Evolutionary conservation across 2,329 filamentous ascomycete species (phyloP), one percentile per base, ranked within the genome.

Genomic region (Neoarthrinium moseri): DNA sequence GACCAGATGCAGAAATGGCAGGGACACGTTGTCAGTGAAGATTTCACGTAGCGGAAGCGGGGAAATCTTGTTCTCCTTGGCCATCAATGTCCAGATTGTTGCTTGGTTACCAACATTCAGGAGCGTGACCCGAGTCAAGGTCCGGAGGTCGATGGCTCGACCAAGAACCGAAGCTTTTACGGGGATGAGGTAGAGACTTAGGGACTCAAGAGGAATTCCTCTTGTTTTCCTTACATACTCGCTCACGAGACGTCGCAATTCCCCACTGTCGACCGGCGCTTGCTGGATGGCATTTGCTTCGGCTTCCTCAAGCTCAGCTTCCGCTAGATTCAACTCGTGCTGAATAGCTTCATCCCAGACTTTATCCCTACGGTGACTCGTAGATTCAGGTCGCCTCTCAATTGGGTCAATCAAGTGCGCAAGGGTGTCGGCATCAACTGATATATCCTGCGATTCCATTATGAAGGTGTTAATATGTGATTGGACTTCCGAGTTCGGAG

Each of bases 41-140:
- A 87, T 77, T 50, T 75, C 79, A 39, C 72, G 69, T 33, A 87
- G 61, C 0, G 74, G 69, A 32, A 86, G 64, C 0, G 77, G 73
- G 7, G 68, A 62, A 1, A 67, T 55, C 41, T 70, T 71, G 57
- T 84, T 81, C 53, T 82, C 72, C 52, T 74, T 78, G 15, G 71
- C 64, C 33, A 86, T 62, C 45, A 78, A 62, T 2, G 69, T 66
- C 83, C 83, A 87, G 50, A 86, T 76, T 0, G 74, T 67, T 22
- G 70, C 70, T 58, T 87, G 83, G 5, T 75, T 69, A 2, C 83
- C 83, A 15, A 86, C 81, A 50, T 83, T 84, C 36, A 87, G 72
- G 20, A 87, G 67, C 2, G 80, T 82, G 15, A 87, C 66, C 37
- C 71, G 72, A 51, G 67, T 74, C n/a, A 87, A 66, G 4, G 68